These are phyloP conservation scores for Eucalyptus pauciflora DNA, from an alignment of 345 rosid species.

Conservation along the genomic window DNA sequence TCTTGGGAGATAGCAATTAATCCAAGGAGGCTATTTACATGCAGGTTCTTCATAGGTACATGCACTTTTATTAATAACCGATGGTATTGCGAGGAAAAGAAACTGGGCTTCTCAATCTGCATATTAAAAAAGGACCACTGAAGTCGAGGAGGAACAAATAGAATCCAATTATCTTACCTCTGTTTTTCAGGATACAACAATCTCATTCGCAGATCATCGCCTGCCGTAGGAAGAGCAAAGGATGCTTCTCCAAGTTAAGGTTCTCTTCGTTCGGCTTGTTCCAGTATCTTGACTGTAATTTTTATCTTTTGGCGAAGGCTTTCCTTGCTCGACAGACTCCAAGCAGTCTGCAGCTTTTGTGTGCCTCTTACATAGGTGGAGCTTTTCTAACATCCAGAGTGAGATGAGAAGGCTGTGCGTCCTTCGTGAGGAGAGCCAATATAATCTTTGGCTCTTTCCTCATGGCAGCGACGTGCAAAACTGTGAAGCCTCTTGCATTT, in stretches of 20 bases:
- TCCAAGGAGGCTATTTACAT: background rate
- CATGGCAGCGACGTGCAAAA: slow-evolving; percentile 50
- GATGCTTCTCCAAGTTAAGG: slow-evolving; percentile 49
- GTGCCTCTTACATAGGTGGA: slow-evolving; percentile 50
- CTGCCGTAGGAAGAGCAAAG: slow-evolving; percentile 53
- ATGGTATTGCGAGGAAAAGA: background rate
- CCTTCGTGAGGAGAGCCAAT: slow-evolving; percentile 59
- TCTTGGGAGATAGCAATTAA: background rate
- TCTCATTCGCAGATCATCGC: slow-evolving; percentile 58
- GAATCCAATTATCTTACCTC: slow-evolving; percentile 28
- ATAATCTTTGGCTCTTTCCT: slow-evolving; percentile 71
- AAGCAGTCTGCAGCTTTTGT: slow-evolving; percentile 45
- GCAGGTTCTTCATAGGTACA: background rate
- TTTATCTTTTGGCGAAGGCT: slow-evolving; percentile 44
- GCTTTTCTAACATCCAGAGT: slow-evolving; percentile 57
- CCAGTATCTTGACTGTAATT: too few species aligned
- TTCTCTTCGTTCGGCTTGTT: slow-evolving; percentile 52
- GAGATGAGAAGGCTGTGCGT: slow-evolving; percentile 51
- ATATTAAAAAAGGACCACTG: background rate
- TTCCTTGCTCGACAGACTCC: slow-evolving; percentile 38
- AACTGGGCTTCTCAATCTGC: background rate
- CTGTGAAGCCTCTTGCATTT: slow-evolving; percentile 55
- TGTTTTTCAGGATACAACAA: slow-evolving; percentile 62
- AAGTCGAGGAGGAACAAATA: background rate
- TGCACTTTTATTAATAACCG: background rate